Evolutionary conservation across 768 basidiomycete species (phyloP).

Genomic region (Mycena crocata): DNA sequence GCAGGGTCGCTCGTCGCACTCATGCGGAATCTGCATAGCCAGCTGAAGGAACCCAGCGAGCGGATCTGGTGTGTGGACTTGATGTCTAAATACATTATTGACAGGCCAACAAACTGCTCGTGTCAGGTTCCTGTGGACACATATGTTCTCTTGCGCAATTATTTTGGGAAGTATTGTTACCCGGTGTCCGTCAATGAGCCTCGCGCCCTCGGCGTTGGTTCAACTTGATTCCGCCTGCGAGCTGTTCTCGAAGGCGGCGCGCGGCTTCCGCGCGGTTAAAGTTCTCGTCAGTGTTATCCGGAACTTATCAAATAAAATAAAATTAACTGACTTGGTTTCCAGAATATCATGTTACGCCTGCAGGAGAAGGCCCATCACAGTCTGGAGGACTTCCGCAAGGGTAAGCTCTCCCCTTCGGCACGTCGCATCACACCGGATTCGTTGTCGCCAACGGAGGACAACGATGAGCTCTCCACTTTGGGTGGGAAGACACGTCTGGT

Average conservation of each 20-base stretch:
- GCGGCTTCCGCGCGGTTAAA: conserved; percentile 71
- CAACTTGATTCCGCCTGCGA: conserved; percentile 83
- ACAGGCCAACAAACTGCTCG: neutral
- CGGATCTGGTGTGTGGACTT: conserved; percentile 67
- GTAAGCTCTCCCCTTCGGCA: conserved; percentile 59
- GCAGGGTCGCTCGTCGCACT: conserved; percentile 77
- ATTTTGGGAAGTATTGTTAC: conserved; percentile 82
- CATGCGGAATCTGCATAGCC: conserved; percentile 75
- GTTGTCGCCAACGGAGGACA: conserved; percentile 58
- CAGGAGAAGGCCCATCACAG: conserved; percentile 75
- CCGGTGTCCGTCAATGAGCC: conserved; percentile 81
- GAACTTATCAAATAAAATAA: neutral
- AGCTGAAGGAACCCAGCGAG: conserved; percentile 71
- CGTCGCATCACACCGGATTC: conserved; percentile 54
- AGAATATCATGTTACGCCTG: conserved; percentile 74
- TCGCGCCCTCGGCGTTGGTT: conserved; percentile 78
- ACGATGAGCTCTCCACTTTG: conserved; percentile 72
- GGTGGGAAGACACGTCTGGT: conserved; percentile 77
- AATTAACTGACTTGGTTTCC: conserved; percentile 13
- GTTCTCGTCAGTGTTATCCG: conserved; percentile 62
- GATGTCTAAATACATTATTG: conserved; percentile 43
- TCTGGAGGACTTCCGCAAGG: conserved; percentile 72
- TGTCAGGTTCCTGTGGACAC: conserved; percentile 61
- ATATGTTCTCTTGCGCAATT: conserved; percentile 80
- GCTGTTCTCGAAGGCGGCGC: conserved; percentile 76